A percentile compares a stretch with the other conserved stretches of the same genome.
Evolutionary conservation across 2,329 filamentous ascomycete genomes (phyloP).

Genomic region (Lachnellula hyalina): DNA sequence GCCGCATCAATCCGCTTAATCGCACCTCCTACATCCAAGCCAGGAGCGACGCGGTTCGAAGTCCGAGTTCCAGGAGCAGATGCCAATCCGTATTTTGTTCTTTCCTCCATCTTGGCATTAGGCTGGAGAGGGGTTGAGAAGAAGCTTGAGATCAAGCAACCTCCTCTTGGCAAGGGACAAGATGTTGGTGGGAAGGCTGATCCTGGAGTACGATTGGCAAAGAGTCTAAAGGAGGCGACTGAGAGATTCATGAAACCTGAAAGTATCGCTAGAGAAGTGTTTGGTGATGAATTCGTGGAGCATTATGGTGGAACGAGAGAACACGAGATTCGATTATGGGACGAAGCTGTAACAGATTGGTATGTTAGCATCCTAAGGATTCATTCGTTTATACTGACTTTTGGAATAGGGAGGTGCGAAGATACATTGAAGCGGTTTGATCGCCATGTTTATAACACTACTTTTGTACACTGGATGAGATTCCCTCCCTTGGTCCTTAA

Average conservation of each 20-base stretch:
- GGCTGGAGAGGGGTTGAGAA: slow-evolving; percentile 91
- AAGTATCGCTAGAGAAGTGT: slow-evolving; percentile 87
- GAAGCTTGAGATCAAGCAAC: slow-evolving; percentile 76
- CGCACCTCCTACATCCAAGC: slow-evolving; percentile 76
- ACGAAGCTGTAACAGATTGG: slow-evolving; percentile 97
- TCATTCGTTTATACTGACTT: slow-evolving; percentile 11
- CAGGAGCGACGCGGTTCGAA: slow-evolving; percentile 86
- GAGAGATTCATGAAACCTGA: slow-evolving; percentile 68
- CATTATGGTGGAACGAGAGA: slow-evolving; percentile 90
- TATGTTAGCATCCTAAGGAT: slow-evolving; percentile 42
- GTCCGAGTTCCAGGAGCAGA: slow-evolving; percentile 92
- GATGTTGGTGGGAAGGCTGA: slow-evolving; percentile 70
- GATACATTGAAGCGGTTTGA: slow-evolving; percentile 66
- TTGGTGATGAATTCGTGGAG: slow-evolving; percentile 93
- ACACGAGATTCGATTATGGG: slow-evolving; percentile 86
- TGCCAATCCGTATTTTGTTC: slow-evolving; percentile 80
- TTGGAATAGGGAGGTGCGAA: slow-evolving; percentile 60
- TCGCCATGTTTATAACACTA: neutral
- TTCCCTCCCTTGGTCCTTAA: neutral
- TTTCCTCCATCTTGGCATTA: slow-evolving; percentile 79
- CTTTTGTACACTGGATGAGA: neutral
- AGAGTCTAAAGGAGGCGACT: slow-evolving; percentile 79
- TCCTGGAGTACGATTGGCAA: slow-evolving; percentile 72
- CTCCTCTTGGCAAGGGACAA: slow-evolving; percentile 79
- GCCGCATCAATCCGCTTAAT: slow-evolving; percentile 89